Evolutionary conservation across 2,329 filamentous ascomycete genomes (phyloP).

Genomic region (Colletotrichum navitas): DNA sequence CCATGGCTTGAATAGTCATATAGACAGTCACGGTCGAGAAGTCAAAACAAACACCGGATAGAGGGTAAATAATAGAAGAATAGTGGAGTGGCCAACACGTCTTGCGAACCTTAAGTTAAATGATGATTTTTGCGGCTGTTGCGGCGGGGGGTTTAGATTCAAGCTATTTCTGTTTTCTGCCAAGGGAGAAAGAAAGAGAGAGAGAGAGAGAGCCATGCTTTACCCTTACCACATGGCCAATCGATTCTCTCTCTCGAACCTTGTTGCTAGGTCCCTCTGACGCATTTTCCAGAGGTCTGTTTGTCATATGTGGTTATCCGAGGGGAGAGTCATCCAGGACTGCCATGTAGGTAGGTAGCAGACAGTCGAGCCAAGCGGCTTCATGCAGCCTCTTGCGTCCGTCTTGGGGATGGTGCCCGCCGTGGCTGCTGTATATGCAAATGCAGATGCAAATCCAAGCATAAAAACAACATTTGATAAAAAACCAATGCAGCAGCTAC

Average conservation of each 20-base stretch:
- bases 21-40: not conserved
- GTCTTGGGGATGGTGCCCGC: not conserved
- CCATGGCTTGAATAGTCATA: not conserved
- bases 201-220: not conserved
- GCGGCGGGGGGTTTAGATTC: not conserved
- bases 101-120: not conserved
- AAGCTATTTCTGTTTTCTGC: not conserved
- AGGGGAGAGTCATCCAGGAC: not conserved
- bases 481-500: not conserved
- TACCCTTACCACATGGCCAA: not conserved
- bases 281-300: not conserved
- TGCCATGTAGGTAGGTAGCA: too few species aligned
- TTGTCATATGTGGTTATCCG: not conserved
- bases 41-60: not conserved
- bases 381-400: not conserved
- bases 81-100: too few species aligned
- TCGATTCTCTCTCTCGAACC: too few species aligned
- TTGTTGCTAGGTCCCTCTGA: not conserved
- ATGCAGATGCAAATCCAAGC: not conserved
- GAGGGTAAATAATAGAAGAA: not conserved
- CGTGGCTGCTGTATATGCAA: not conserved
- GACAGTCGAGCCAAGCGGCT: not conserved
- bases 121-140: not conserved
- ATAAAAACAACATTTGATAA: not conserved
- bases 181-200: too few species aligned